These are phyloP conservation scores for Mortierella sp. DNA, from an alignment of 371 early-diverging fungal species.

Conservation along the genomic window DNA sequence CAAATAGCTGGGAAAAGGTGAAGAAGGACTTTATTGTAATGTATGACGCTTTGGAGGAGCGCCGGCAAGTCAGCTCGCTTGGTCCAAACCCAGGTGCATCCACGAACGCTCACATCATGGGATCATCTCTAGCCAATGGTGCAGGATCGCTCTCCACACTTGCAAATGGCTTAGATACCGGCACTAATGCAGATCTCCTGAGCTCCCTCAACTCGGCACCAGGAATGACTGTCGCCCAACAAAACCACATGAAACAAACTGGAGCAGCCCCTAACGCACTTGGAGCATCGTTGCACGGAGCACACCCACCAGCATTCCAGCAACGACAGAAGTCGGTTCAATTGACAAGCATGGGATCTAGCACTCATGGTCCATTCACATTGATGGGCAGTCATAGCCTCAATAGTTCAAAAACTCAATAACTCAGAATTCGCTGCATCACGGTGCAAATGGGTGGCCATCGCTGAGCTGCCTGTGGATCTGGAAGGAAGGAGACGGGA, in stretches of 20 bases:
- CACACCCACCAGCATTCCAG: slow-evolving; percentile 14
- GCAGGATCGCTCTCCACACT: slow-evolving; percentile 9
- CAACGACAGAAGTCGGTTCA: slow-evolving; percentile 32
- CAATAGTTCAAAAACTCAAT: slow-evolving; percentile 22
- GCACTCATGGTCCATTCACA: slow-evolving; percentile 26
- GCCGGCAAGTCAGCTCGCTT: slow-evolving; percentile 54
- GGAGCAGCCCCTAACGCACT: slow-evolving; percentile 1
- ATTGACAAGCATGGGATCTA: slow-evolving; percentile 35
- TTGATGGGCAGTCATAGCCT: slow-evolving; percentile 13
- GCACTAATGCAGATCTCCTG: slow-evolving; percentile 22
- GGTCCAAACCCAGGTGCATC: slow-evolving; percentile 14
- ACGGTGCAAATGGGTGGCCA: no score
- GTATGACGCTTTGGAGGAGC: slow-evolving; percentile 88
- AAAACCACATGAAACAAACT: slow-evolving; percentile 21
- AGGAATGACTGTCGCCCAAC: slow-evolving; percentile 9
- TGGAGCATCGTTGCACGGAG: slow-evolving; percentile 8
- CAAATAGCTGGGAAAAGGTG: slow-evolving; percentile 81
- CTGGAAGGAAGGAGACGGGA: no score
- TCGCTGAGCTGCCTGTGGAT: no score
- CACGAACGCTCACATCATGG: background rate
- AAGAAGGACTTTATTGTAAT: slow-evolving; percentile 83
- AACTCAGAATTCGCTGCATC: no score
- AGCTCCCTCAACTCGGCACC: slow-evolving; percentile 39
- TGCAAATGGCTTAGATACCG: slow-evolving; percentile 24
- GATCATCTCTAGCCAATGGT: slow-evolving; percentile 12